Percentiles rank a stretch among this genome's conserved stretches.
These are phyloP conservation scores for Saraca asoca DNA, from an alignment of 331 rosid genomes.

Conservation along the genomic window DNA sequence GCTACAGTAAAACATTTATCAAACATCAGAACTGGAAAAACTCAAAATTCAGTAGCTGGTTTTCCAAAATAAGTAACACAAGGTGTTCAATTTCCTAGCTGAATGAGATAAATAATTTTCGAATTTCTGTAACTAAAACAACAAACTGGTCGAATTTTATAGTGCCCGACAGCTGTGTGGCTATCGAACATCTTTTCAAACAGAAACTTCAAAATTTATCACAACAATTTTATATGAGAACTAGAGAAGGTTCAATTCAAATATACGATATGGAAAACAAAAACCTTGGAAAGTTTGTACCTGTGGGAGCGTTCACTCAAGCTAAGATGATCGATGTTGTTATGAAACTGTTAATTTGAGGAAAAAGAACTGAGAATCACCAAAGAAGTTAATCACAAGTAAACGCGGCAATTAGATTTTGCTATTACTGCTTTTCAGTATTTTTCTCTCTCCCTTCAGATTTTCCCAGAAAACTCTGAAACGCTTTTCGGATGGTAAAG, in stretches of 20 bases:
- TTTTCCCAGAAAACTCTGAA: background rate
- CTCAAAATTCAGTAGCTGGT: background rate
- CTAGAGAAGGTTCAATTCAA: background rate
- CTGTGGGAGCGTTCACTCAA: background rate
- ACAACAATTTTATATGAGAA: background rate
- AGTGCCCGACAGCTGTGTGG: background rate
- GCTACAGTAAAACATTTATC: background rate
- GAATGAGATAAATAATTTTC: too few species aligned
- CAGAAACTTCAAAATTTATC: background rate
- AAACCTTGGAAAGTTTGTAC: background rate
- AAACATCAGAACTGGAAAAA: too few species aligned
- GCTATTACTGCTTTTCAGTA: background rate
- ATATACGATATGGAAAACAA: too few species aligned
- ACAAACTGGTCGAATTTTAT: background rate
- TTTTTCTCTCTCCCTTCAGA: background rate
- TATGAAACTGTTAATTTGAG: background rate
- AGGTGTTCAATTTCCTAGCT: too few species aligned
- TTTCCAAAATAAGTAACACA: background rate
- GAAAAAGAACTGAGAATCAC: background rate
- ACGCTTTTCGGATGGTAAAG: background rate
- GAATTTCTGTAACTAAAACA: background rate
- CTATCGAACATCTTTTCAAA: background rate
- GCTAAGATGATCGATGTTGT: background rate
- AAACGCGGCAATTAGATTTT: background rate
- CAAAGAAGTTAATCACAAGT: background rate